Base-by-base conservation (phyloP, 371 early-diverging fungal species). In the Saksenaea oblongispora region DNA sequence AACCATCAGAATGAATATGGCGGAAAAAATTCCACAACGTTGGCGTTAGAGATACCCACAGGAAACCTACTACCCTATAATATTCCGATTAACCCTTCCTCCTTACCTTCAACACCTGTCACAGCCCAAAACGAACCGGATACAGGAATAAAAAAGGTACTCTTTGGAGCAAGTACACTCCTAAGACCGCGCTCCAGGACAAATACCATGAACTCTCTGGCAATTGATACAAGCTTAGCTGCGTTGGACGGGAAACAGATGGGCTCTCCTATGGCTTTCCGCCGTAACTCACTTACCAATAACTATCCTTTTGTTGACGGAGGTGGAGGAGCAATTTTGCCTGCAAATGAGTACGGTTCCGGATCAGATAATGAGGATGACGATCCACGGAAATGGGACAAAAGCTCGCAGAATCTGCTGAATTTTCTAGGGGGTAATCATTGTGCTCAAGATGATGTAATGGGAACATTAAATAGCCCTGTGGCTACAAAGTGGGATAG, bases 281-380 rank as follows among this genome's bases (percentile, higher is more conserved):
- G 82, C 1, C 75, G 82, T 10, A 69, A 74, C 18, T 78, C 82
- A 2, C 37, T 70, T 56, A 37, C 64, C 42, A 24, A 55, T 27
- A 35, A 60, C 35, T 56, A 64, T n/a, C 39, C 64, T 37, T 56
- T 34, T 31, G 54, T 44, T 13, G 74, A 74, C 57, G 65, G 64
- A 1, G 71, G 66, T 13, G 69, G 67, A 1, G 69, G 69, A 0
- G 59, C 64, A 7, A 44, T 69, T 9, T 26, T 82, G 2, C 62
- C 86, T 14, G 83, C 86, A 28, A 85, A 82, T 24, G 89, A 87
- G 59, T 82, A 84, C 18, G 75, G 82, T 2, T 84, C 79, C 42
- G 76, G 85, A 70, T 83, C 83, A 3, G 87, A 90, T 53, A 84
- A 82, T 1, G 90, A 91, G 9, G 87, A 84, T 13, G 89, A 86